Conservation (phyloP, 257 asterid species). For the Petunia axillaris region DNA sequence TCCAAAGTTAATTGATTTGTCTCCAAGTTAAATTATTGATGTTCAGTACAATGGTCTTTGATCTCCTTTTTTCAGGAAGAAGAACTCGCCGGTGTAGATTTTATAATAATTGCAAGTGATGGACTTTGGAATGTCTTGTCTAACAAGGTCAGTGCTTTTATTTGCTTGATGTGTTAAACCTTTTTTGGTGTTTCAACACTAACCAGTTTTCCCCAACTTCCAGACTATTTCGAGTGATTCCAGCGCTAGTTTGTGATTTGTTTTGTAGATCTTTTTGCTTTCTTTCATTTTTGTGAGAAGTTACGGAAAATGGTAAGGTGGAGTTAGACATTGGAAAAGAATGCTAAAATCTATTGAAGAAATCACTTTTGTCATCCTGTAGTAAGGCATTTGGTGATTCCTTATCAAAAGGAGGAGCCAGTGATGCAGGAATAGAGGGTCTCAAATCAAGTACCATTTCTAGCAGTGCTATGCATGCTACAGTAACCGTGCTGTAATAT, state of each 20-base stretch:
- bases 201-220: background rate
- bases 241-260: too few species aligned
- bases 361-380: background rate
- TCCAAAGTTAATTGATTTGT: conserved; percentile 7
- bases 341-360: too few species aligned
- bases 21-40: background rate
- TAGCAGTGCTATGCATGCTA: background rate
- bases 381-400: background rate
- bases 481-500: background rate
- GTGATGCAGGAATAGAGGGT: background rate
- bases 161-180: background rate
- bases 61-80: conserved; percentile 56
- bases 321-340: too few species aligned
- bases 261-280: too few species aligned
- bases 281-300: too few species aligned
- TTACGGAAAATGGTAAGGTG: too few species aligned
- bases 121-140: conserved; percentile 87
- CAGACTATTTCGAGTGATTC: background rate
- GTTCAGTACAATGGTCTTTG: conserved; percentile 17
- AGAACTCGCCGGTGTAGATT: conserved; percentile 65
- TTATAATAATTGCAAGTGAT: conserved; percentile 76
- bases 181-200: background rate
- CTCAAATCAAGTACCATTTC: background rate
- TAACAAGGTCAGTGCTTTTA: conserved; percentile 55
- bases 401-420: background rate